These are phyloP conservation scores for Quercus lobata DNA, from an alignment of 331 rosid genomes.

Conservation along the genomic window DNA sequence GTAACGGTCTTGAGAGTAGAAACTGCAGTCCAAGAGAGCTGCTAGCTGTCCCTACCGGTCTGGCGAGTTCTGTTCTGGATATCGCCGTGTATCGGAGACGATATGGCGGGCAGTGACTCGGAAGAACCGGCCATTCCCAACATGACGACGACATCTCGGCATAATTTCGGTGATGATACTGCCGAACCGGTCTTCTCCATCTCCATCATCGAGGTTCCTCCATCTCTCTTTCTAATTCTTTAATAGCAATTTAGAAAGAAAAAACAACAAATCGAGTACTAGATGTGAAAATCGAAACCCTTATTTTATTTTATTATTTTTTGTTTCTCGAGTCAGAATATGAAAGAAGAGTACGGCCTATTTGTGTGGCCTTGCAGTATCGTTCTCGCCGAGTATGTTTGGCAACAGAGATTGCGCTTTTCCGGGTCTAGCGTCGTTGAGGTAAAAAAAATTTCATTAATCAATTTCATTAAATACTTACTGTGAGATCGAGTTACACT, in stretches of 20 bases:
- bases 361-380: slow-evolving; percentile 86
- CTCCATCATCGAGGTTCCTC: slow-evolving; percentile 65
- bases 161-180: slow-evolving; percentile 40
- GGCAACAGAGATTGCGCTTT: slow-evolving; percentile 73
- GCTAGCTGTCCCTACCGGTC: background rate
- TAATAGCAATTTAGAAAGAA: background rate
- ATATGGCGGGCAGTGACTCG: slow-evolving; percentile 33
- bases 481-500: too few species aligned
- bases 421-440: slow-evolving; percentile 57
- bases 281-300: background rate
- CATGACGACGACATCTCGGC: slow-evolving; percentile 56
- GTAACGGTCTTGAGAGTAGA: background rate
- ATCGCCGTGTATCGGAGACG: background rate
- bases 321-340: slow-evolving; percentile 41
- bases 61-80: background rate
- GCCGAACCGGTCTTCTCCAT: slow-evolving; percentile 30
- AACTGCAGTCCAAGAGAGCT: background rate
- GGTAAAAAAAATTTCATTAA: slow-evolving; percentile 21
- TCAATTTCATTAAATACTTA: background rate
- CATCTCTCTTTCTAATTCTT: background rate
- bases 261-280: background rate
- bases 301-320: background rate
- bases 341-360: slow-evolving; percentile 82
- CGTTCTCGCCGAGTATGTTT: slow-evolving; percentile 70
- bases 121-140: slow-evolving; percentile 12